Percentiles rank a stretch among this genome's conserved stretches.
phyloP scores from a whole-genome alignment of 495 filamentous ascomycete species.

The Haplographium delicatum region DNA sequence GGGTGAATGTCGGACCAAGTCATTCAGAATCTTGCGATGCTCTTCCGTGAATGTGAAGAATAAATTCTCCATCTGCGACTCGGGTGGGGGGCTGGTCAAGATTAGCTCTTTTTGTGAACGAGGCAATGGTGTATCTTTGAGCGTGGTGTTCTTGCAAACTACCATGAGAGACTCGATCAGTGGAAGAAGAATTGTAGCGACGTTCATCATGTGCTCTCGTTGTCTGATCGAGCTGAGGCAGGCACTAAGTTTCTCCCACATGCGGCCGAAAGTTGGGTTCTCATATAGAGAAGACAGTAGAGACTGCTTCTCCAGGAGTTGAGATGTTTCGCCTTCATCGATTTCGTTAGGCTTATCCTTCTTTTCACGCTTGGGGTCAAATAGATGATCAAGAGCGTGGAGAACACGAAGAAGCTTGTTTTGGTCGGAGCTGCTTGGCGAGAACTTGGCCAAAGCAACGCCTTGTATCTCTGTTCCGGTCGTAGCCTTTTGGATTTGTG shows the following conservation, averaged over 20 bases:
- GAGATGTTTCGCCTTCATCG: slow-evolving; percentile 48
- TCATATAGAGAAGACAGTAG: slow-evolving; percentile 84
- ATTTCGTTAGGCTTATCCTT: slow-evolving; percentile 38
- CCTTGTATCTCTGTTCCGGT: slow-evolving; percentile 93
- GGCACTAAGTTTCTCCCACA: slow-evolving; percentile 93
- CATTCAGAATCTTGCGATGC: slow-evolving; percentile 96
- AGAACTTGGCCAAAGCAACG: slow-evolving; percentile 90
- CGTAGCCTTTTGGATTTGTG: slow-evolving; percentile 79
- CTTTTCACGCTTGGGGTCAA: slow-evolving; percentile 64
- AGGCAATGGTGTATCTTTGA: slow-evolving; percentile 51
- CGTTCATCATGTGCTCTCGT: slow-evolving; percentile 91
- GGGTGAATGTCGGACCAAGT: slow-evolving; percentile 92
- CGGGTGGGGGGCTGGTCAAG: slow-evolving; percentile 70
- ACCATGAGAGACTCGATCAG: slow-evolving; percentile 97
- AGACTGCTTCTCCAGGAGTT: slow-evolving; percentile 63
- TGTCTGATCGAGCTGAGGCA: slow-evolving; percentile 84
- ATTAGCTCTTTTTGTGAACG: slow-evolving; percentile 57
- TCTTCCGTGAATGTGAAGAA: slow-evolving; percentile 99
- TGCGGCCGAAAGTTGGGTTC: slow-evolving; percentile 76
- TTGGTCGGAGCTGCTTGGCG: slow-evolving; percentile 89
- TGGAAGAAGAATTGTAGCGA: slow-evolving; percentile 90
- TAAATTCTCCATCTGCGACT: slow-evolving; percentile 76
- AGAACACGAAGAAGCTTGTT: slow-evolving; percentile 91
- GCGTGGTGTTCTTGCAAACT: slow-evolving; percentile 91
- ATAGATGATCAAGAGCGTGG: slow-evolving; percentile 92